These are phyloP conservation scores for Phytophthora capsici DNA, from an alignment of 352 stramenopile genomes.

Conservation along the genomic window DNA sequence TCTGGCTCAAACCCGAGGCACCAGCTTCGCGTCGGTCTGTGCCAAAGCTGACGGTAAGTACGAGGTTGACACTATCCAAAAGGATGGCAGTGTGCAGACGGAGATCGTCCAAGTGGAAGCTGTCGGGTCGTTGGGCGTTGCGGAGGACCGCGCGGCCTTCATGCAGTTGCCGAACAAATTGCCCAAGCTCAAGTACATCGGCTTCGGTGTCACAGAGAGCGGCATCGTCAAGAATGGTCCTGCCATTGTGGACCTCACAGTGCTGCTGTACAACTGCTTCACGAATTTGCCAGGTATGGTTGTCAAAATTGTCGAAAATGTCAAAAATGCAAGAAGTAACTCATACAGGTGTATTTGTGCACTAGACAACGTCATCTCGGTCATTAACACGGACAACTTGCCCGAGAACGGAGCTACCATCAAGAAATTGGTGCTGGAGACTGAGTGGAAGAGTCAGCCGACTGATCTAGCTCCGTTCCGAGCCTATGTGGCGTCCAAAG, in stretches of 20 bases:
- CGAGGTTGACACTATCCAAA: conserved; percentile 71
- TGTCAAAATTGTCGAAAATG: conserved; percentile 12
- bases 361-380: conserved; percentile 53
- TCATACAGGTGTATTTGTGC: conserved; percentile 1
- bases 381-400: conserved; percentile 88
- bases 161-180: conserved; percentile 47
- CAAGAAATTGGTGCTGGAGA: conserved; percentile 44
- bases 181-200: conserved; percentile 52
- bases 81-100: conserved; percentile 51
- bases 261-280: conserved; percentile 54
- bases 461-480: conserved; percentile 30
- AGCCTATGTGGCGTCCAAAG: conserved; percentile 50
- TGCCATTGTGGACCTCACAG: conserved; percentile 55
- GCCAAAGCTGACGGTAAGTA: conserved; percentile 44
- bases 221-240: conserved; percentile 38
- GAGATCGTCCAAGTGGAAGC: conserved; percentile 40
- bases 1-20: conserved; percentile 66
- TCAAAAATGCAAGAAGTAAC: not conserved
- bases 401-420: conserved; percentile 71
- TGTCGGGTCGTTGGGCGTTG: conserved; percentile 47
- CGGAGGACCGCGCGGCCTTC: conserved; percentile 42
- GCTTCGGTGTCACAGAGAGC: conserved; percentile 72
- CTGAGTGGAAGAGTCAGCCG: conserved; percentile 31
- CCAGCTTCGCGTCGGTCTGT: conserved; percentile 58
- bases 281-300: conserved; percentile 40